phyloP scores from a whole-genome alignment of 2,329 filamentous ascomycete species.

The Calonectria multiphialidica region DNA sequence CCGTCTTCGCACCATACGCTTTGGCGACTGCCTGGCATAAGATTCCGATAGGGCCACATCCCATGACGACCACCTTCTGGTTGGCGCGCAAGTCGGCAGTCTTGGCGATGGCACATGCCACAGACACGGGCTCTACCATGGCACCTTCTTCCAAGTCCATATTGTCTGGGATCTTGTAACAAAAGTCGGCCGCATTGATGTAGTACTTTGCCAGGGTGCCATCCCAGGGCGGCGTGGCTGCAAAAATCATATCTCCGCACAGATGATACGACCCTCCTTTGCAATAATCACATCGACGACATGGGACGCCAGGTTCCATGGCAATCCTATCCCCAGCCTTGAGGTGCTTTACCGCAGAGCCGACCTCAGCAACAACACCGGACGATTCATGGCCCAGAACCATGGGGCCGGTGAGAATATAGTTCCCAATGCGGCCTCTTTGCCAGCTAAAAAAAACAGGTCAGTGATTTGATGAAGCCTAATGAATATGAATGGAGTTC shows the following conservation, averaged over 20 bases:
- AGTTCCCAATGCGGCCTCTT: constrained; percentile 40
- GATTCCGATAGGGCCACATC: constrained; percentile 61
- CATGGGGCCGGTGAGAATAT: constrained; percentile 57
- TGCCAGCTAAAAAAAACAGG: not conserved
- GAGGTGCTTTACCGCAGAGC: constrained; percentile 54
- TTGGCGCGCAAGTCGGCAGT: constrained; percentile 52
- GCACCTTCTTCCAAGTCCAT: constrained; percentile 62
- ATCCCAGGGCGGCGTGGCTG: constrained; percentile 62
- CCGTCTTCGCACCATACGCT: constrained; percentile 33
- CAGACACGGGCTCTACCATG: constrained; percentile 61
- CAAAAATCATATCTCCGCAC: constrained; percentile 59
- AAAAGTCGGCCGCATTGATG: constrained; percentile 58
- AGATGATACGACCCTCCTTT: constrained; percentile 55
- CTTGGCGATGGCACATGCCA: constrained; percentile 60
- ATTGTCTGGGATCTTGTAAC: constrained; percentile 57
- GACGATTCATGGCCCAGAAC: constrained; percentile 61
- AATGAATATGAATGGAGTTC: not conserved
- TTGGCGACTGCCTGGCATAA: not conserved
- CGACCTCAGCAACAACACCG: constrained; percentile 55
- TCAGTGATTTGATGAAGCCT: not conserved
- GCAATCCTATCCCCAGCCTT: constrained; percentile 59
- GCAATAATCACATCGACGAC: constrained; percentile 57
- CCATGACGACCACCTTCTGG: constrained; percentile 60
- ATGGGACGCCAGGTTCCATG: constrained; percentile 62
- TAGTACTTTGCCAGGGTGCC: constrained; percentile 64